Evolutionary conservation across 768 basidiomycete species (phyloP), one percentile per base, ranked within the genome.

Genomic region (Sarcodon sp.): DNA sequence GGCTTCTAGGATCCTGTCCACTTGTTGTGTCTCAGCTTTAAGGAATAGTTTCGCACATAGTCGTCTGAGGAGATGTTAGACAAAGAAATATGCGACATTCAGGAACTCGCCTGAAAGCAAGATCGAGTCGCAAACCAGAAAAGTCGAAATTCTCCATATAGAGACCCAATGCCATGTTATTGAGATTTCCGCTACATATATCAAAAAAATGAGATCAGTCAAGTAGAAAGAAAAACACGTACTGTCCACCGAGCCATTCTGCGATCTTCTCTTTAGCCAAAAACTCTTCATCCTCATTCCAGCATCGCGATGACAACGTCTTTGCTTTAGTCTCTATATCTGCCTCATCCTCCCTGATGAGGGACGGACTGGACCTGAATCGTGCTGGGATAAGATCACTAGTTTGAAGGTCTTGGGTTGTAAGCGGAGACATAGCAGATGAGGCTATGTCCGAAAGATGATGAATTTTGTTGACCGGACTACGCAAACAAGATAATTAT

Each of bases 1-100:
- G 53, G 81, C 83, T 51, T 90, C 91, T 5, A 99, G 72, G 52
- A 99, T 97, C 38, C 96, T 82, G 62, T 98, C 96, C 38, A 99
- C 85, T 66, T 98, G 93, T 59, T 99, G 96, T 0, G 94, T 94
- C 64, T 99, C 96, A 1, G 82, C 96, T 63, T 91, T 93, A 50
- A 99, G 75, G 61, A 77, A 97, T 2, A 99, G 73, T 61, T 94
- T 96, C 10, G 82, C 81, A 60, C 93, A 97, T 9, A 99, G 68
- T 18, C 81, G 82, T 52, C 93, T 92, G 55, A 13, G 2, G 8
- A 35, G 18, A n/a, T 27, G 12, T 51, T 32, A 48, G 47, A 27
- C 21, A 11, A 18, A 16, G 15, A 47, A 16, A 27, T 27, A 27
- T 27, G 3, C 3, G 21, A 27, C 21, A 3, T 27, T 27, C 21